Evolutionary conservation across 2,329 filamentous ascomycete genomes (phyloP).

Genomic region (Pseudocercospora eumusae): DNA sequence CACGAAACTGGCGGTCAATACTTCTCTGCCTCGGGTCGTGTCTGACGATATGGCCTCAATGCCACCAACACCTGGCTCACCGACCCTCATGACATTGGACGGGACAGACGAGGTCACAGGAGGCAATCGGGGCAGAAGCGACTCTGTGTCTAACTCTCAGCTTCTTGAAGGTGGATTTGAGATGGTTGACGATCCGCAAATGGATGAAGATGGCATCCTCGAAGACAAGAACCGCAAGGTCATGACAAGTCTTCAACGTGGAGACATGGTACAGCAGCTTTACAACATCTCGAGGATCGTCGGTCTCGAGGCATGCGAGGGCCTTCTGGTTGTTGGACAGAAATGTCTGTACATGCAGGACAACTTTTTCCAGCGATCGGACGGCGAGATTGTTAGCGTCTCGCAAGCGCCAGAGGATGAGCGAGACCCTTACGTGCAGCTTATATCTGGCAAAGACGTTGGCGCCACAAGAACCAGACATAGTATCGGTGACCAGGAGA

Average conservation of each 20-base stretch:
- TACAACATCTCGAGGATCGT: conserved; percentile 95
- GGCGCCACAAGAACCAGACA: conserved; percentile 54
- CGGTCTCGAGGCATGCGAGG: conserved; percentile 89
- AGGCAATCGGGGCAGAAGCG: conserved; percentile 41
- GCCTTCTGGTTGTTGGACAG: conserved; percentile 89
- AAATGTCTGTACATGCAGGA: conserved; percentile 92
- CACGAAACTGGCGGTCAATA: conserved; percentile 36
- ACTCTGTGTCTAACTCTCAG: conserved; percentile 46
- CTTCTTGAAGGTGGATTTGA: conserved; percentile 87
- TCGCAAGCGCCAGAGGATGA: conserved; percentile 92
- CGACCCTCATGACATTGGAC: conserved; percentile 17
- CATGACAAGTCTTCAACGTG: conserved; percentile 86
- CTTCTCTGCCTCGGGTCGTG: conserved; percentile 34
- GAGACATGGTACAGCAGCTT: conserved; percentile 88
- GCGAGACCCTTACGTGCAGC: conserved; percentile 90
- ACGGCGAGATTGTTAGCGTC: conserved; percentile 95
- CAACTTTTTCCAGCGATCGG: conserved; percentile 90
- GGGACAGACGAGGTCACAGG: conserved; percentile 33
- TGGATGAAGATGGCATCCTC: conserved; percentile 73
- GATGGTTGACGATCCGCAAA: conserved; percentile 88
- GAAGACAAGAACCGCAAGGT: conserved; percentile 99
- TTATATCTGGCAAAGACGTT: conserved; percentile 78
- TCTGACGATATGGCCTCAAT: conserved; percentile 32
- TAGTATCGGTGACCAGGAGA: conserved; percentile 68
- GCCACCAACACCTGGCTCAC: conserved; percentile 20